Base-by-base conservation (phyloP, 2,329 filamentous ascomycete species). In the Claviceps lovelessii region DNA sequence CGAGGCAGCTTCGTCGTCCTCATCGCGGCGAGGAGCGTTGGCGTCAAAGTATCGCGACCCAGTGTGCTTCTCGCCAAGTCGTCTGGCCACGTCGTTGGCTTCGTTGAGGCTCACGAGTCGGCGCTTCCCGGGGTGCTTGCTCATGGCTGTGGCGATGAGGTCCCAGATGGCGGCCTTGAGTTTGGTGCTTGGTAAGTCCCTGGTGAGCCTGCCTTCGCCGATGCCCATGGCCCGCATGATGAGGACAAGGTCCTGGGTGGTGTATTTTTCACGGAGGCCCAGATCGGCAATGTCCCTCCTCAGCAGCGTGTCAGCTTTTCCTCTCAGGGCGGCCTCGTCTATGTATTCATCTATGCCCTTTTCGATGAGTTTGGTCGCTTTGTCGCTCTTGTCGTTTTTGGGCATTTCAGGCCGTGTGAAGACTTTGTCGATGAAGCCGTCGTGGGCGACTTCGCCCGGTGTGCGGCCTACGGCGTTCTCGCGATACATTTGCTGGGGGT, bases 401-500 rank as follows among this genome's bases (percentile, higher is more conserved):
- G 58, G 6, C 4, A 31, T 39, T 1, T 59, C 35, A 9, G 63
- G 65, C 19, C 59, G 58, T 37, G 51, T 56, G 51, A n/a, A 75
- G 67, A 47, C 67, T 67, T 8, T 64, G 61, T 8, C 69, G 67
- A 78, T 69, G 57, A 76, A 75, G 1, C 68, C 66, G 53, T 86
- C 82, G 52, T 79, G 72, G 0, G 83, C 80, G 51, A 87, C 69
- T 61, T 93, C 87, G 33, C 77, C 74, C 0, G 88, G 84, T 0
- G 87, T 93, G 17, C 79, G 76, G 1, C 88, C 88, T 0, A 86
- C 86, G 0, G 86, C 80, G 60, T 90, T 90, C 65, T 93, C 88
- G 28, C 83, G 78, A 60, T 79, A 76, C 0, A 89, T 70, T 1
- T 90, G 72, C 31, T 74, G 72, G 0, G 84, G 79, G 19, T 78